A percentile compares a stretch with the other conserved stretches of the same genome.
phyloP scores from a whole-genome alignment of 768 basidiomycete species.

The Phlegmacium glaucopus region DNA sequence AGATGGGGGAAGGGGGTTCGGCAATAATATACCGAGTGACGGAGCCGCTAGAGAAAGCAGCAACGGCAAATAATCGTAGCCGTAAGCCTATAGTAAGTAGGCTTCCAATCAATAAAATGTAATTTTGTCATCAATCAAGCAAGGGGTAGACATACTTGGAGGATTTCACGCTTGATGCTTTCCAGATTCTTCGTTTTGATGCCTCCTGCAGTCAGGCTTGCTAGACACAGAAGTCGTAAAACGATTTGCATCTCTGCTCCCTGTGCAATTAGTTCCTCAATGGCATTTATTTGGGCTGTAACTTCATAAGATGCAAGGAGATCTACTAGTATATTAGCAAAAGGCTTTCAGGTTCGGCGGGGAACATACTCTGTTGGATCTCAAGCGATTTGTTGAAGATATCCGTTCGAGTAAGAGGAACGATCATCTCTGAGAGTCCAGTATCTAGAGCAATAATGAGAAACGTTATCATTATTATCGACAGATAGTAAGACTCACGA shows the following conservation, averaged over 20 bases:
- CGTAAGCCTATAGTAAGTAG: conserved; percentile 64
- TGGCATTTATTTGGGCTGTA: conserved; percentile 71
- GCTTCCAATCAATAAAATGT: conserved; percentile 27
- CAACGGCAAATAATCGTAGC: conserved; percentile 68
- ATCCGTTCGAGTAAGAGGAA: conserved; percentile 80
- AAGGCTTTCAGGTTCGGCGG: conserved; percentile 2
- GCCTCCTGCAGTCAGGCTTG: conserved; percentile 79
- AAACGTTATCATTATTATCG: background rate
- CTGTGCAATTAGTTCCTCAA: conserved; percentile 89
- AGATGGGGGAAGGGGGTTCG: conserved; percentile 62
- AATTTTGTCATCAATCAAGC: conserved; percentile 21
- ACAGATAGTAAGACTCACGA: conserved; percentile 52
- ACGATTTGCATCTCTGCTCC: conserved; percentile 80
- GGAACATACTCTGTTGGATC: conserved; percentile 84
- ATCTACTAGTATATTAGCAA: conserved; percentile 44
- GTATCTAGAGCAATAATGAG: conserved; percentile 59
- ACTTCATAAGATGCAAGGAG: conserved; percentile 92
- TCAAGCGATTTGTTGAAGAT: conserved; percentile 90
- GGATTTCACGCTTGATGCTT: conserved; percentile 84
- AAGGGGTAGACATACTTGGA: conserved; percentile 52
- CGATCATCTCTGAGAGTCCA: conserved; percentile 87
- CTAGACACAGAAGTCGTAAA: conserved; percentile 79
- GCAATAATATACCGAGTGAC: conserved; percentile 64
- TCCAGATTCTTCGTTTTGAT: conserved; percentile 87
- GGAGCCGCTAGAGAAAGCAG: conserved; percentile 62